phyloP scores from a whole-genome alignment of 2,329 filamentous ascomycete genomes.

The Microcyclospora tardicrescens region DNA sequence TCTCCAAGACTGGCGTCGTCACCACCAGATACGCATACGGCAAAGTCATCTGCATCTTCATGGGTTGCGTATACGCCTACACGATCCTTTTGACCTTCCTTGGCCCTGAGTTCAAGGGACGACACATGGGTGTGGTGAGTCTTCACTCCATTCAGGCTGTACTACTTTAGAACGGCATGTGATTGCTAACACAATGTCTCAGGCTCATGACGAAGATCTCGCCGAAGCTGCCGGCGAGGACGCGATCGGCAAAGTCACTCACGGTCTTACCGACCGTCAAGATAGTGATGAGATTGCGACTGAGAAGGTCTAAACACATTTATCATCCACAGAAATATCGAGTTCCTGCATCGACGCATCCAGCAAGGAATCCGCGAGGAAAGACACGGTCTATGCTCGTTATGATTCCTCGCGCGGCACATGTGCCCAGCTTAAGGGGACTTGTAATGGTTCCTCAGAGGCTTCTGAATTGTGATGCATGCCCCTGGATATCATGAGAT shows the following conservation, averaged over 20 bases:
- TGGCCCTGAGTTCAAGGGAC: conserved; percentile 39
- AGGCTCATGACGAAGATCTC: conserved; percentile 17
- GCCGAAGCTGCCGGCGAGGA: conserved; percentile 16
- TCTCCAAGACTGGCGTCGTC: conserved; percentile 27
- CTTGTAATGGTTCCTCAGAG: too few relatives aligned
- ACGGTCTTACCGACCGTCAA: not conserved
- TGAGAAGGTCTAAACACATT: too few relatives aligned
- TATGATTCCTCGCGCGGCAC: too few relatives aligned
- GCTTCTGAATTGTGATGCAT: too few relatives aligned
- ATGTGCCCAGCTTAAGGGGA: too few relatives aligned
- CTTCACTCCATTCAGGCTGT: not conserved
- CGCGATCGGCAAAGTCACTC: conserved; percentile 3
- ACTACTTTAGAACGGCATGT: not conserved
- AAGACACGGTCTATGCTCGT: too few relatives aligned
- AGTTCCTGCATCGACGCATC: too few relatives aligned
- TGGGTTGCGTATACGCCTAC: conserved; percentile 66
- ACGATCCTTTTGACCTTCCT: conserved; percentile 49
- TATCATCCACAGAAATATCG: too few relatives aligned
- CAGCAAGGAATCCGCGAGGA: too few relatives aligned
- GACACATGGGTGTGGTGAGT: conserved; percentile 15
- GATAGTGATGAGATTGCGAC: too few relatives aligned
- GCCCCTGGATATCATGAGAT: too few relatives aligned
- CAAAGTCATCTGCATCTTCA: conserved; percentile 44
- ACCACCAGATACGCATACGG: conserved; percentile 31
- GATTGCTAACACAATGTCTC: conserved; percentile 7